Evolutionary conservation across 768 basidiomycete species (phyloP), one percentile per base, ranked within the genome.

Genomic region (Mycena metata): DNA sequence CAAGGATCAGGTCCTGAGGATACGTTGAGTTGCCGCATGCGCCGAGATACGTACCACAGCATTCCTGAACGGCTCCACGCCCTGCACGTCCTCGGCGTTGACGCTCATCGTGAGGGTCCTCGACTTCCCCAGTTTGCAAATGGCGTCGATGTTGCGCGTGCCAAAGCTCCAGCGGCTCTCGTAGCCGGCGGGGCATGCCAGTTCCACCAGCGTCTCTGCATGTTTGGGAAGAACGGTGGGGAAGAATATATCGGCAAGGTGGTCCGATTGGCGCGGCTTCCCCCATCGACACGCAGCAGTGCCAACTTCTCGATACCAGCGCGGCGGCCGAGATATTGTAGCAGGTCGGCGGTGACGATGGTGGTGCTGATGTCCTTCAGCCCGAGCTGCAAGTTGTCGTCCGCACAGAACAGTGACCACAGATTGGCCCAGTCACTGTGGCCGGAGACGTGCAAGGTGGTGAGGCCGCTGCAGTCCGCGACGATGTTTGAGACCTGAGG

Each of bases 151-250:
- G 19, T 61, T 61, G 24, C 51, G 60, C 2, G 33, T 17, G 23
- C 60, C 60, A n/a, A 61, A 50, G 10, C 60, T 51, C 60, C 60
- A 61, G 15, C 36, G 11, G 49, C 49, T 51, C n/a, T 50, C 49
- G 24, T 50, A 51, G 1, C 16, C 15, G 6, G 47, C 60, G 7
- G 49, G 13, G 47, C 36, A 36, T 11, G 35, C 23, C 35, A 61
- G 23, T 19, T 21, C 24, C 8, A 60, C 59, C 8, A 60, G 59
- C 35, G 59, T 36, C 10, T 60, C 36, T 2, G 35, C 35, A 12
- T 60, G 59, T 3, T 26, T 45, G 8, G 47, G 59, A 19, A 60
- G 45, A 13, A 60, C 59, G 5, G 23, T 47, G 5, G 16, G 3
- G 23, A 49, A 60, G 16, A 60, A 60, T 1, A 21, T 36, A 26